Evolutionary conservation across 192 early-diverging fungal genomes (phyloP).

Genomic region (Rhizophagus prolifer): DNA sequence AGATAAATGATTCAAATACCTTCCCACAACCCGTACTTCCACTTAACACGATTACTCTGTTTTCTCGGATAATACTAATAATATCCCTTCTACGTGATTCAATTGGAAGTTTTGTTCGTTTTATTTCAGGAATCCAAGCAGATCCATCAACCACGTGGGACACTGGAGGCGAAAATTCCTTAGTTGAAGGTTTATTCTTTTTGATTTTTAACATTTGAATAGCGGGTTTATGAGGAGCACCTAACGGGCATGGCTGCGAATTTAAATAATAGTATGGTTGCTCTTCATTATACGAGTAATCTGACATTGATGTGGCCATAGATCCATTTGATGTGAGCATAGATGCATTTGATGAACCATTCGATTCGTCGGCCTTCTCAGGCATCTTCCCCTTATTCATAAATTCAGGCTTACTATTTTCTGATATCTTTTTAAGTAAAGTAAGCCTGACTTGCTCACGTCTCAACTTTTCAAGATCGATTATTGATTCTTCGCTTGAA

Average conservation of each 20-base stretch:
- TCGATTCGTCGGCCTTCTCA: neutral
- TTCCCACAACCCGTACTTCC: constrained; percentile 38
- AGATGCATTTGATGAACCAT: neutral
- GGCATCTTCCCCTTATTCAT: neutral
- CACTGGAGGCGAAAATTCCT: neutral
- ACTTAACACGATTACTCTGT: constrained; percentile 31
- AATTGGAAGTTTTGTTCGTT: constrained; percentile 27
- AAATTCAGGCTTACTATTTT: neutral
- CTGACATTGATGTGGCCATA: neutral
- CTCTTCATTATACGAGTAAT: neutral
- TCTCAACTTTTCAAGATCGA: neutral
- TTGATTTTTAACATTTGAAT: neutral
- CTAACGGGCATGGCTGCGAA: neutral
- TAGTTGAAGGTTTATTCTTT: constrained; percentile 20
- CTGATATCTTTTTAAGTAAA: neutral
- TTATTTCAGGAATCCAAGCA: constrained; percentile 18
- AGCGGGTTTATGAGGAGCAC: neutral
- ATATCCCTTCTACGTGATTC: constrained; percentile 26
- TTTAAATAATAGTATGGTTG: neutral
- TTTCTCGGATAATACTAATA: constrained; percentile 26
- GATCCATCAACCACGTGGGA: constrained; percentile 12
- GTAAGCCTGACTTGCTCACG: neutral
- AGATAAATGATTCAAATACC: constrained; percentile 18
- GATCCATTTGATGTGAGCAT: neutral
- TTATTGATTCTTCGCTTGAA: neutral